Conservation (phyloP, 2,329 filamentous ascomycete species). For the Chrysoporthe puriensis region DNA sequence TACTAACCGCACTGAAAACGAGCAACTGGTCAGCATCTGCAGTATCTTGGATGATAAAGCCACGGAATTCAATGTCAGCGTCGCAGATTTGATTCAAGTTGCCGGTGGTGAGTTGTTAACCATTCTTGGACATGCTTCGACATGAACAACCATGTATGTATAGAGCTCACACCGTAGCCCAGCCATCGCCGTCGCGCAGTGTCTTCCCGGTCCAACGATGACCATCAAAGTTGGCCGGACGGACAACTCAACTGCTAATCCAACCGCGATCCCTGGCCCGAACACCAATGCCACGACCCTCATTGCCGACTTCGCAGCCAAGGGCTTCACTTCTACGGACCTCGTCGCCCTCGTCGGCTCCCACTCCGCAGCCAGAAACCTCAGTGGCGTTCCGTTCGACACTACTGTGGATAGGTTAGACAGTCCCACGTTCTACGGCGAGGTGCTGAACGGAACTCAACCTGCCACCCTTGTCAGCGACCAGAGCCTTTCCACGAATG, state of each 20-base stretch:
- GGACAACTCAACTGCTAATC: slow-evolving; percentile 33
- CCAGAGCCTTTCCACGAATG: slow-evolving; percentile 32
- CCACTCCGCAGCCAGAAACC: slow-evolving; percentile 35
- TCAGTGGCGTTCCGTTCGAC: slow-evolving; percentile 32
- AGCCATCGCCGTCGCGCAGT: slow-evolving; percentile 34
- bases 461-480: slow-evolving; percentile 34
- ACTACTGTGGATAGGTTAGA: slow-evolving; percentile 32
- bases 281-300: slow-evolving; percentile 31
- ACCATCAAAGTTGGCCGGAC: slow-evolving; percentile 34
- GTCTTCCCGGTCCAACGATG: slow-evolving; percentile 32
- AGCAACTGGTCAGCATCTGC: slow-evolving; percentile 34
- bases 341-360: slow-evolving; percentile 35
- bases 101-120: slow-evolving; percentile 33
- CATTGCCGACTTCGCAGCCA: slow-evolving; percentile 32
- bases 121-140: background rate
- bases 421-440: slow-evolving; percentile 33
- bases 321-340: slow-evolving; percentile 34
- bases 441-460: slow-evolving; percentile 33
- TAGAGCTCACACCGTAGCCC: background rate
- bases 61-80: slow-evolving; percentile 33
- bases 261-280: slow-evolving; percentile 31
- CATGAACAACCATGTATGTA: too few species aligned
- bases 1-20: slow-evolving; percentile 34
- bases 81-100: slow-evolving; percentile 37
- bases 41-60: slow-evolving; percentile 33